Conservation (phyloP, 2,329 filamentous ascomycete genomes). For the Colletotrichum sojae region DNA sequence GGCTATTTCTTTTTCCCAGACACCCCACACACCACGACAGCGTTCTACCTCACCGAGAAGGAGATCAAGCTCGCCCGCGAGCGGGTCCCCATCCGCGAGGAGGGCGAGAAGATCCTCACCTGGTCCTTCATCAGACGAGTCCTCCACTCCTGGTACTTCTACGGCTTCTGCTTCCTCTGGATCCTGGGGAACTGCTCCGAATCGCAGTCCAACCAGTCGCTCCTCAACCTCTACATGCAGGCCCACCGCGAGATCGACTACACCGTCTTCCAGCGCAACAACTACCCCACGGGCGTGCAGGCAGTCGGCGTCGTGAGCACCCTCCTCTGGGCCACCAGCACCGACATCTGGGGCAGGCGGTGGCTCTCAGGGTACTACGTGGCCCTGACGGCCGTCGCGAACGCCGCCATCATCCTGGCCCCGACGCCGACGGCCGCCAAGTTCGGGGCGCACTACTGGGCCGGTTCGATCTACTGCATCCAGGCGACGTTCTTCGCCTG, state of each 20-base stretch:
- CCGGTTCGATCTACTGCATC: constrained; percentile 18
- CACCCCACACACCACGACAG: constrained; percentile 10
- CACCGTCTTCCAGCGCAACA: constrained; percentile 19
- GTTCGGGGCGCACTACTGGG: constrained; percentile 19
- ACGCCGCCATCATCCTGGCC: constrained; percentile 20
- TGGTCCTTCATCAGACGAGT: constrained; percentile 5
- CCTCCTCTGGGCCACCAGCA: constrained; percentile 7
- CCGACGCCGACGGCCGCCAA: constrained; percentile 9
- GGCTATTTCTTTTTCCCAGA: constrained; percentile 26
- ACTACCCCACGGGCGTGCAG: constrained; percentile 20
- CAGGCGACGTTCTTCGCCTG: constrained; percentile 27
- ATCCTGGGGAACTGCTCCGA: constrained; percentile 20
- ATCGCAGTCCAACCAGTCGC: constrained; percentile 19
- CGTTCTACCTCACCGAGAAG: constrained; percentile 22
- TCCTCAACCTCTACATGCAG: constrained; percentile 26
- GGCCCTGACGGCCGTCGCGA: constrained; percentile 8
- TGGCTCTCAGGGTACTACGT: constrained; percentile 21
- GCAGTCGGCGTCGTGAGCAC: constrained; percentile 19
- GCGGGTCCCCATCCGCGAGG: constrained; percentile 2
- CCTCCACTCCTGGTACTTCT: constrained; percentile 14
- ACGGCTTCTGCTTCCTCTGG: constrained; percentile 26
- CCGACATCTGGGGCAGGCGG: constrained; percentile 14
- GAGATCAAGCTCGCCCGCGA: constrained; percentile 14
- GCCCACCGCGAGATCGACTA: constrained; percentile 9
- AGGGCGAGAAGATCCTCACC: constrained; percentile 12